Percentiles rank a stretch among this genome's conserved stretches.
Evolutionary conservation across 2,329 filamentous ascomycete species (phyloP).

Genomic region (Pestalotiopsis sp.): DNA sequence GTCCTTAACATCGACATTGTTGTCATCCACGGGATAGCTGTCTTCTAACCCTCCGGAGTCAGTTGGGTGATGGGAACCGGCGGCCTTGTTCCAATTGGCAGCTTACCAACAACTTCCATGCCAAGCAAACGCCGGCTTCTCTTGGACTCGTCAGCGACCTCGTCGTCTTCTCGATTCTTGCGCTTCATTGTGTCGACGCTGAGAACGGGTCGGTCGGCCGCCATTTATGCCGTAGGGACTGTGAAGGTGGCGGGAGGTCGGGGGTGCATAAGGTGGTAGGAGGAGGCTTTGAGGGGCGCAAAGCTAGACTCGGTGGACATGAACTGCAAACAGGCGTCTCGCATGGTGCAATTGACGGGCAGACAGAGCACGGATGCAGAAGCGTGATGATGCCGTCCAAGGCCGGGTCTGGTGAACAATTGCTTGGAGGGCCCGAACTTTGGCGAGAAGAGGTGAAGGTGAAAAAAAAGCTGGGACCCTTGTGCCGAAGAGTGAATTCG

Average conservation of each 20-base stretch:
- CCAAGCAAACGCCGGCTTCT: constrained; percentile 13
- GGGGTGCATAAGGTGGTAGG: not conserved
- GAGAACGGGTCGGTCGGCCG: not conserved
- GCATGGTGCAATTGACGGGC: not conserved
- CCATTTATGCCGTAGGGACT: not conserved
- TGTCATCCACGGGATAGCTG: not conserved
- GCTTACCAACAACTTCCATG: too few relatives aligned
- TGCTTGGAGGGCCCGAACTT: not conserved
- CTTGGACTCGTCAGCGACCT: constrained; percentile 21
- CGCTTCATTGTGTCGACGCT: constrained; percentile 27
- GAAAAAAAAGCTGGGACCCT: not conserved
- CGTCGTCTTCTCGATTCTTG: constrained; percentile 17
- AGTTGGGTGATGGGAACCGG: not conserved
- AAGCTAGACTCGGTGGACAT: not conserved
- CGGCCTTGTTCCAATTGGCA: too few relatives aligned
- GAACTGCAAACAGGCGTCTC: not conserved
- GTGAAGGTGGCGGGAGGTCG: not conserved
- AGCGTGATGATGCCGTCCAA: not conserved
- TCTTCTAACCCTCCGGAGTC: not conserved
- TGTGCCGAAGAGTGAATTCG: constrained; percentile 1
- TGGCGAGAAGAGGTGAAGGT: not conserved
- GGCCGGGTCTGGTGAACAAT: not conserved
- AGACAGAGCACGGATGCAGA: not conserved
- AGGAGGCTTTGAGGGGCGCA: not conserved
- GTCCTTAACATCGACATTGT: not conserved